Percentiles rank a stretch among this genome's conserved stretches.
These are phyloP conservation scores for Eutrema heterophyllum DNA, from an alignment of 345 rosid genomes.

Conservation along the genomic window DNA sequence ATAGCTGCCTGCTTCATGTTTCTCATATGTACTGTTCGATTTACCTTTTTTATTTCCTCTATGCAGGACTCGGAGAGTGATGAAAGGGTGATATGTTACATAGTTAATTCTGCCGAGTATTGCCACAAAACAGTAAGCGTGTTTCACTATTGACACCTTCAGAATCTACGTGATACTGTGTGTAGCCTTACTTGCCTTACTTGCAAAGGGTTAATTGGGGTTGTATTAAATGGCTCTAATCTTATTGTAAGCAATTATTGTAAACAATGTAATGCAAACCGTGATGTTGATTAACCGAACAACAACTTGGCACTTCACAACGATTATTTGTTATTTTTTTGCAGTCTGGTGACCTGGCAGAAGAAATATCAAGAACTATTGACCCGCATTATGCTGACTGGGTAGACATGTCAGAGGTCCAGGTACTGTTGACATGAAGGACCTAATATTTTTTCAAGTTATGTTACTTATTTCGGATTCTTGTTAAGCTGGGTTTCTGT, in stretches of 20 bases:
- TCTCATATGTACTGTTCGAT: constrained; percentile 5
- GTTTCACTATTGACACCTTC: background rate
- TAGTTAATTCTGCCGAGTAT: constrained; percentile 90
- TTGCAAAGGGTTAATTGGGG: background rate
- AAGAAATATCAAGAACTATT: constrained; percentile 83
- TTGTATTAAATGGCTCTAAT: background rate
- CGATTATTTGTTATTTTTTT: constrained; percentile 25
- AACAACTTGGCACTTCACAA: background rate
- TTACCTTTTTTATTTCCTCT: background rate
- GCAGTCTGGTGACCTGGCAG: constrained; percentile 91
- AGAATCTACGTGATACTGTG: background rate
- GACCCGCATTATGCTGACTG: constrained; percentile 74
- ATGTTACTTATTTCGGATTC: background rate
- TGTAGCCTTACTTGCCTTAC: background rate
- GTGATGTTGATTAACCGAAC: background rate
- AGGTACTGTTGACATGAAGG: constrained; percentile 40
- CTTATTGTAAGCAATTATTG: background rate
- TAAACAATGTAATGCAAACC: background rate
- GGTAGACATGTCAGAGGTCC: constrained; percentile 79
- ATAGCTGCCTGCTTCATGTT: background rate
- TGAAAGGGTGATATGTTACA: constrained; percentile 84
- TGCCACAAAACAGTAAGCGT: constrained; percentile 81
- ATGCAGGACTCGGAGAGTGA: constrained; percentile 84
- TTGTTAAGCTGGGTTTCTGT: constrained; percentile 26
- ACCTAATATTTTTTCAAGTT: background rate